Conservation (phyloP, 2,329 filamentous ascomycete species). For the Curvularia lunata region DNA sequence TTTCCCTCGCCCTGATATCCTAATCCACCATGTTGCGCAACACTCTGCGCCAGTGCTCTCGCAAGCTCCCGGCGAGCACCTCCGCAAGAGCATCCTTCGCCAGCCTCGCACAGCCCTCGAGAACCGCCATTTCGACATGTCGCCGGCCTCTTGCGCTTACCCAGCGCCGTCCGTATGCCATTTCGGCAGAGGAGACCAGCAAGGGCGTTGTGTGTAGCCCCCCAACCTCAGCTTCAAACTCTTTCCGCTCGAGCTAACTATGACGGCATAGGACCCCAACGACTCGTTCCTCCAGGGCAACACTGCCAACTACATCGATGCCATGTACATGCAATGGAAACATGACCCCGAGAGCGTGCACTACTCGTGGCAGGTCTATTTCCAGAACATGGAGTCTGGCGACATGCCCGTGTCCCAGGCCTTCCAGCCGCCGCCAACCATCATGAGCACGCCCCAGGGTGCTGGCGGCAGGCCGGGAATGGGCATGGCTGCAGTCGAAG, state of each 20-base stretch:
- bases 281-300: slow-evolving; percentile 97
- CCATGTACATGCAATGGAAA: slow-evolving; percentile 99
- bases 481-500: slow-evolving; percentile 68
- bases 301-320: slow-evolving; percentile 98
- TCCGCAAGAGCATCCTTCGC: slow-evolving; percentile 54
- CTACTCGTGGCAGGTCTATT: slow-evolving; percentile 98
- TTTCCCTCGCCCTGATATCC: slow-evolving; percentile 22
- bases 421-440: slow-evolving; percentile 92
- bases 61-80: slow-evolving; percentile 64
- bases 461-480: slow-evolving; percentile 74
- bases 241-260: slow-evolving; percentile 36
- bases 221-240: slow-evolving; percentile 18
- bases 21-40: slow-evolving; percentile 72
- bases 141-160: slow-evolving; percentile 55
- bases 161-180: slow-evolving; percentile 64
- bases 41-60: slow-evolving; percentile 69
- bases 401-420: slow-evolving; percentile 98
- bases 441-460: slow-evolving; percentile 81
- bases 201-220: slow-evolving; percentile 64
- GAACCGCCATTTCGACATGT: slow-evolving; percentile 55
- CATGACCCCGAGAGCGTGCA: slow-evolving; percentile 91
- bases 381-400: slow-evolving; percentile 98
- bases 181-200: slow-evolving; percentile 63
- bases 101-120: slow-evolving; percentile 47
- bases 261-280: slow-evolving; percentile 71